Percentiles rank a stretch among this genome's conserved stretches.
Evolutionary conservation across 176 grass and related monocot species (phyloP).

Genomic region (Neostapfia colusana): DNA sequence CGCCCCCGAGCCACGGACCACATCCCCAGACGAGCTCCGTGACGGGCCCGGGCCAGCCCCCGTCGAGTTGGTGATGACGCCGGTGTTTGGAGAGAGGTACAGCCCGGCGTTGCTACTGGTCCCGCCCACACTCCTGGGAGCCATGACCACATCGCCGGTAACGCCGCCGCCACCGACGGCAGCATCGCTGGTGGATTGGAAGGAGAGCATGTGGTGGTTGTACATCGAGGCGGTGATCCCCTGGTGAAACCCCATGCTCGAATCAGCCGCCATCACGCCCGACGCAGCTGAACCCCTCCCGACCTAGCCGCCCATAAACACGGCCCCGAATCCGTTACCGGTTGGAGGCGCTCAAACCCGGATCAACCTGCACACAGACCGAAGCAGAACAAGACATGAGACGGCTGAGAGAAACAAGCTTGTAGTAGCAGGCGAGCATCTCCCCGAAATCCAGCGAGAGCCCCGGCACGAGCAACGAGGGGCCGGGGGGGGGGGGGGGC

Average conservation of each 20-base stretch:
- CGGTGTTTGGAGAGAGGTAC: conserved; percentile 46
- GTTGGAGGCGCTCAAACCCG: conserved; percentile 22
- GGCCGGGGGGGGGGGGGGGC: too few species aligned
- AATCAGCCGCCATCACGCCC: conserved; percentile 70
- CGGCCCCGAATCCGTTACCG: conserved; percentile 2
- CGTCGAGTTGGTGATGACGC: conserved; percentile 39
- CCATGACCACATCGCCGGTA: conserved; percentile 42
- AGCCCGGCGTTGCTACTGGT: conserved; percentile 44
- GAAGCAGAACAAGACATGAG: conserved; percentile 9
- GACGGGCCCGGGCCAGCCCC: conserved; percentile 46
- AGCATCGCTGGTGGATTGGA: conserved; percentile 58
- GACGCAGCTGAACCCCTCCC: conserved; percentile 26
- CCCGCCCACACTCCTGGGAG: conserved; percentile 39
- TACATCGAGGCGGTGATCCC: conserved; percentile 60
- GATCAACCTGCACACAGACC: conserved; percentile 48
- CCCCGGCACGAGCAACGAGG: conserved; percentile 15
- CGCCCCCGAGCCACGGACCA: conserved; percentile 15
- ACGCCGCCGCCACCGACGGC: conserved; percentile 3
- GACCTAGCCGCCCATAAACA: conserved; percentile 39
- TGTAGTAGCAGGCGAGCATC: not conserved
- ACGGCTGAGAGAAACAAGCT: not conserved
- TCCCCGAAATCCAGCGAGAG: conserved; percentile 28
- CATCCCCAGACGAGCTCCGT: conserved; percentile 58
- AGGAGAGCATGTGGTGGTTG: conserved; percentile 84
- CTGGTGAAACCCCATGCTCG: conserved; percentile 81